phyloP scores from a whole-genome alignment of 1,284 basidiomycete species.

The Taiwanofungus camphoratus region DNA sequence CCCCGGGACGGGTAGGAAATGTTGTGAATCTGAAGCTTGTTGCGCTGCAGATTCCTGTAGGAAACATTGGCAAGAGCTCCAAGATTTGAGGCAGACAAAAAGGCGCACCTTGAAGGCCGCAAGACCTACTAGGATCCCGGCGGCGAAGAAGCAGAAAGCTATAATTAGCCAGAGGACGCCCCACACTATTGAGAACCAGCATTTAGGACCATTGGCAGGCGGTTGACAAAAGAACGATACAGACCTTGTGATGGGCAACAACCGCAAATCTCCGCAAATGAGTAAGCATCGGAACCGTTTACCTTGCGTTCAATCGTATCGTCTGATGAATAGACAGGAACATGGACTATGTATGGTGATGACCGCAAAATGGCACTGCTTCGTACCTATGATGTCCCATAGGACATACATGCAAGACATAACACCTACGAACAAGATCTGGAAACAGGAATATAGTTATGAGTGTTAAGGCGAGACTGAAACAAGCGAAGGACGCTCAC shows the following conservation, averaged over 20 bases:
- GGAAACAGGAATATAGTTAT: conserved; percentile 17
- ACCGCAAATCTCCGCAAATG: conserved; percentile 85
- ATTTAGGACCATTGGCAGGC: conserved; percentile 3
- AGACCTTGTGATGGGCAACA: conserved; percentile 68
- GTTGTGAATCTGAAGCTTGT: conserved; percentile 43
- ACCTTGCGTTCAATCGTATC: conserved; percentile 90
- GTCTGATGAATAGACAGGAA: conserved; percentile 39
- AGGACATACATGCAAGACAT: conserved; percentile 87
- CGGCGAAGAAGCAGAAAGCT: conserved; percentile 77
- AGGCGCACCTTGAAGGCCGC: conserved; percentile 74
- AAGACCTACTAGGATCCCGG: conserved; percentile 79
- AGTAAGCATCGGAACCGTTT: conserved; percentile 87
- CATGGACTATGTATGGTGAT: neutral
- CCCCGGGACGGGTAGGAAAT: conserved; percentile 65
- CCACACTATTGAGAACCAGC: conserved; percentile 51
- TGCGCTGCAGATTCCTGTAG: conserved; percentile 47
- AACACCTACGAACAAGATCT: conserved; percentile 93
- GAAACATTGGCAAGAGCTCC: conserved; percentile 5
- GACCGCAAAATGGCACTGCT: neutral
- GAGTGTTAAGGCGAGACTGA: conserved; percentile 6
- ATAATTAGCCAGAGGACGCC: conserved; percentile 88
- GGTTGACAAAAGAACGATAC: conserved; percentile 6
- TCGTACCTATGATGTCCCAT: conserved; percentile 81
- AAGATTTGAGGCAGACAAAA: neutral
- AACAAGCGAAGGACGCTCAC: conserved; percentile 35